These are phyloP conservation scores for Cyclotella sp. DNA, from an alignment of 108 stramenopile species.

Conservation along the genomic window DNA sequence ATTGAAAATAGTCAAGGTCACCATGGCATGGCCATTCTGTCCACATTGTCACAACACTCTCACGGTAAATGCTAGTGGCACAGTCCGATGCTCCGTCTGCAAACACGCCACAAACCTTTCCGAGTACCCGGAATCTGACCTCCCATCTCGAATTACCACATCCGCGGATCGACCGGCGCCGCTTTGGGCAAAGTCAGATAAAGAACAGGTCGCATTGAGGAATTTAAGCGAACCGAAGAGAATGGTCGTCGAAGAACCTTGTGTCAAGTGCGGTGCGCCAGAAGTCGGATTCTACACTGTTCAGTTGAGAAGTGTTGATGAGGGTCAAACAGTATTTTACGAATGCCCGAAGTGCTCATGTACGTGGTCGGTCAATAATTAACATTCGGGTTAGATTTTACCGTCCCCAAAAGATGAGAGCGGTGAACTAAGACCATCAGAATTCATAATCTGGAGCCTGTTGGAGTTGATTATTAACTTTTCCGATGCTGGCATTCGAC, in stretches of 20 bases:
- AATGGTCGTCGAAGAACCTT: conserved; percentile 96
- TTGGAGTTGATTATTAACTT: too few relatives aligned
- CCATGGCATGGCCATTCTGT: conserved; percentile 87
- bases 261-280: conserved; percentile 91
- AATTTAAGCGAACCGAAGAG: conserved; percentile 72
- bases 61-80: conserved; percentile 61
- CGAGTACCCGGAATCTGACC: conserved; percentile 41
- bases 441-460: too few relatives aligned
- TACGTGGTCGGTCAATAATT: conserved; percentile 94
- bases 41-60: conserved; percentile 79
- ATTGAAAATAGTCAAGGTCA: too few relatives aligned
- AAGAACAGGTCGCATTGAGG: conserved; percentile 69
- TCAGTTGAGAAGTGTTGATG: conserved; percentile 97
- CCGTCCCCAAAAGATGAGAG: too few relatives aligned
- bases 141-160: conserved; percentile 73
- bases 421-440: too few relatives aligned
- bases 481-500: too few relatives aligned
- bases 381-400: too few relatives aligned
- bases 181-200: conserved; percentile 88
- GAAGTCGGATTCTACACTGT: conserved; percentile 98
- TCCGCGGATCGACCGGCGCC: conserved; percentile 76
- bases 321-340: conserved; percentile 99
- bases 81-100: conserved; percentile 77
- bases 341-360: conserved; percentile 94
- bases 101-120: conserved; percentile 74